Percentiles rank a stretch among this genome's conserved stretches.
Evolutionary conservation across 768 basidiomycete species (phyloP).

Genomic region (Tricholoma bakamatsutake): DNA sequence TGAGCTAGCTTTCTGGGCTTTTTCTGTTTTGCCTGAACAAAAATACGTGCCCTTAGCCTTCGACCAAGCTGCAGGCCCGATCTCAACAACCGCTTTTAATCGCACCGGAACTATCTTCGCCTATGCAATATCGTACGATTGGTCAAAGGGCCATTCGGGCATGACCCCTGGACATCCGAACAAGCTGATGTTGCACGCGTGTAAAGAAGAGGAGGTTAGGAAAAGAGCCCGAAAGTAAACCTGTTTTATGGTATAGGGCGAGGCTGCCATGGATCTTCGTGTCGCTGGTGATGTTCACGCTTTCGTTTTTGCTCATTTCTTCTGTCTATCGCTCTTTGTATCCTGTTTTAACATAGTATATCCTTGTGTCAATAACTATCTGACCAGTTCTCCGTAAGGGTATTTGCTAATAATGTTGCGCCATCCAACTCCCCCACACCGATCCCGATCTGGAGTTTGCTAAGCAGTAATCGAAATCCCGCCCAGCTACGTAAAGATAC

Average conservation of each 20-base stretch:
- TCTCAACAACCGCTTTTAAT: slow-evolving; percentile 78
- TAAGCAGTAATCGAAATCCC: not conserved
- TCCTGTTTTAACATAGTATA: not conserved
- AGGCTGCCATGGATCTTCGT: not conserved
- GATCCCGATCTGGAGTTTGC: not conserved
- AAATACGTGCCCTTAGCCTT: slow-evolving; percentile 20
- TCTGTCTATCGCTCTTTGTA: not conserved
- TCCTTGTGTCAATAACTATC: not conserved
- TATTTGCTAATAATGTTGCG: not conserved
- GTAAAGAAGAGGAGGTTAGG: slow-evolving; percentile 81
- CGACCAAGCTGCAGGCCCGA: slow-evolving; percentile 66
- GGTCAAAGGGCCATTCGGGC: slow-evolving; percentile 85
- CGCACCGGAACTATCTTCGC: slow-evolving; percentile 83
- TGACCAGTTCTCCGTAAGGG: not conserved
- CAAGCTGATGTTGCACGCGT: slow-evolving; percentile 76
- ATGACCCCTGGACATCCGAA: slow-evolving; percentile 64
- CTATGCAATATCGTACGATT: slow-evolving; percentile 87
- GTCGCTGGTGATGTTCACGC: not conserved
- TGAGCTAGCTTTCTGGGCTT: slow-evolving; percentile 25
- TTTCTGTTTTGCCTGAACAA: not conserved
- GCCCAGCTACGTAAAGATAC: not conserved
- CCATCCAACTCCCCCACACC: not conserved
- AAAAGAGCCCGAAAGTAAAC: slow-evolving; percentile 31
- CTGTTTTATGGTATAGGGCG: not conserved
- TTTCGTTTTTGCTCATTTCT: not conserved